Conservation (phyloP, 164 flowering plant species). For the Cinnamomum micranthum region DNA sequence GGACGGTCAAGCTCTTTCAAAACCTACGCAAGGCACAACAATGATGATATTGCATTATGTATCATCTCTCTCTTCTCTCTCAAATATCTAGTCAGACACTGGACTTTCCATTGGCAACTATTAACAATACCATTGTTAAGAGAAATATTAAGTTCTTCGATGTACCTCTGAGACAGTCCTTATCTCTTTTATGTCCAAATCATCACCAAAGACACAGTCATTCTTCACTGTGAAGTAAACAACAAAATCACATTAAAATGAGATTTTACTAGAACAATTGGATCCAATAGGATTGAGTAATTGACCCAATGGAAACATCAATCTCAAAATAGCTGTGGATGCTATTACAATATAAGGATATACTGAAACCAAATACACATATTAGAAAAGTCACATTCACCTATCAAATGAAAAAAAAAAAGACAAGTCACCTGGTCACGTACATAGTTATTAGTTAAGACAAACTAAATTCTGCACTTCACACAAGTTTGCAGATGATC, state of each 20-base stretch:
- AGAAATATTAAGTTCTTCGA: neutral
- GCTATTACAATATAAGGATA: too few relatives aligned
- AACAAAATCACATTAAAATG: neutral
- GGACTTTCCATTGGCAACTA: neutral
- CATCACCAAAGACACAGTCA: conserved; percentile 93
- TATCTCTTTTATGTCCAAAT: conserved; percentile 70
- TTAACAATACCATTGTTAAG: neutral
- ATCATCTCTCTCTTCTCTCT: neutral
- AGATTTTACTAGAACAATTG: neutral
- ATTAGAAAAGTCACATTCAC: too few relatives aligned
- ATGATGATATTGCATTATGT: neutral
- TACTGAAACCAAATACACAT: too few relatives aligned
- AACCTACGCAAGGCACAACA: conserved; percentile 39
- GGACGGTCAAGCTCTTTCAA: conserved; percentile 54
- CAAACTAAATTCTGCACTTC: neutral
- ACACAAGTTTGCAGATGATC: neutral
- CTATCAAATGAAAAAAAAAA: too few relatives aligned
- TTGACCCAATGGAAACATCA: neutral
- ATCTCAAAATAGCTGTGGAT: neutral
- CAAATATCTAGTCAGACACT: neutral
- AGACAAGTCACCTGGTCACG: too few relatives aligned
- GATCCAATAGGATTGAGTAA: neutral
- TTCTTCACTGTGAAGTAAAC: conserved; percentile 61
- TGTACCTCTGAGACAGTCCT: conserved; percentile 68
- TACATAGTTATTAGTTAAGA: neutral